These are phyloP conservation scores for Tuber umbilicatum DNA, from an alignment of 495 filamentous ascomycete species.

Conservation along the genomic window DNA sequence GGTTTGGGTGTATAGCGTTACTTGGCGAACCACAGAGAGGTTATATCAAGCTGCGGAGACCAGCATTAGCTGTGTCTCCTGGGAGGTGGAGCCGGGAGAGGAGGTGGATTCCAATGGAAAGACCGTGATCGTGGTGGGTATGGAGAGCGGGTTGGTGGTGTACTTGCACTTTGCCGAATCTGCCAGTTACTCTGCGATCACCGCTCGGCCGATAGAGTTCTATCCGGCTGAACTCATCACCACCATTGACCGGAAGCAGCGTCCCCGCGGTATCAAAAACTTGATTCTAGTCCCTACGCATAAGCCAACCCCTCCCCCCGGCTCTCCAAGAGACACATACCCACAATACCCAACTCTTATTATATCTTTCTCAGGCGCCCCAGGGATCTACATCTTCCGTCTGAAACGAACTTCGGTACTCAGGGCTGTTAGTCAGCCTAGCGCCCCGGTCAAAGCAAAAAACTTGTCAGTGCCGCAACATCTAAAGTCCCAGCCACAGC, in stretches of 20 bases:
- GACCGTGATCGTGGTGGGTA: constrained; percentile 16
- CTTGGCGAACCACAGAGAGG: constrained; percentile 1
- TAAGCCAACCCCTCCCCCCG: neutral
- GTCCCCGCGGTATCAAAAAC: constrained; percentile 3
- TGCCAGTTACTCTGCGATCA: constrained; percentile 5
- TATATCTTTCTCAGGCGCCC: neutral
- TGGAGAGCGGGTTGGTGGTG: constrained; percentile 19
- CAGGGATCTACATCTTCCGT: constrained; percentile 25
- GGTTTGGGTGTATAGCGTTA: constrained; percentile 23
- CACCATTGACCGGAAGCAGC: neutral
- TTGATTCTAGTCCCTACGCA: constrained; percentile 18
- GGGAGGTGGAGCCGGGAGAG: constrained; percentile 10
- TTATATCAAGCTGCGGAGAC: constrained; percentile 6
- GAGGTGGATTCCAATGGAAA: constrained; percentile 11
- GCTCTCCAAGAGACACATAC: neutral
- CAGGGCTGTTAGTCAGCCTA: constrained; percentile 4
- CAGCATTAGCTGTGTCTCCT: constrained; percentile 13
- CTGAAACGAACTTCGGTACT: constrained; percentile 19
- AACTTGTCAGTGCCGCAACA: neutral
- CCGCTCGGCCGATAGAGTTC: constrained; percentile 9
- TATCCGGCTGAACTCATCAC: constrained; percentile 12
- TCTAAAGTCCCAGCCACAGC: neutral
- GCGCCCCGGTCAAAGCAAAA: neutral
- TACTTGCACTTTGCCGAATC: constrained; percentile 16
- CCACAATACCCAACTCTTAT: constrained; percentile 17